These are phyloP conservation scores for Pseudogymnoascus sp. DNA, from an alignment of 2,329 filamentous ascomycete genomes.

Conservation along the genomic window DNA sequence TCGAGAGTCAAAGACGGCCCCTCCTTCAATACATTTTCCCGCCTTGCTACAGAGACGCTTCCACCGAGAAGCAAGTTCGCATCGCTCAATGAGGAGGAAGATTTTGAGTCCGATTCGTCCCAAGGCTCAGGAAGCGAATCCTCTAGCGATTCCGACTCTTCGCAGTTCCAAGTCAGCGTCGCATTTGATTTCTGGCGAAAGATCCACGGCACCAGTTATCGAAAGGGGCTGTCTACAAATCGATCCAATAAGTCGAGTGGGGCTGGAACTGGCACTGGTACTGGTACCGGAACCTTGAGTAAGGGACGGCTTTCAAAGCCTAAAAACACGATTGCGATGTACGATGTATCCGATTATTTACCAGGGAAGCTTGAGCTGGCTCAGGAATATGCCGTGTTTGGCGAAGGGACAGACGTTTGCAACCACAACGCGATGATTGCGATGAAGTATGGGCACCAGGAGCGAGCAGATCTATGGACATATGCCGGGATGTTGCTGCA, in stretches of 20 bases:
- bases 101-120: slow-evolving; percentile 29
- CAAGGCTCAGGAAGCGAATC: slow-evolving; percentile 25
- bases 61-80: slow-evolving; percentile 33
- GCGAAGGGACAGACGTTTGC: slow-evolving; percentile 73
- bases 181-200: slow-evolving; percentile 23
- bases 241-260: slow-evolving; percentile 27
- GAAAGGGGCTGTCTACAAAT: slow-evolving; percentile 24
- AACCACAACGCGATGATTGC: slow-evolving; percentile 75
- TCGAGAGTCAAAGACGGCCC: slow-evolving; percentile 39
- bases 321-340: slow-evolving; percentile 66
- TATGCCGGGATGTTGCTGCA: slow-evolving; percentile 70
- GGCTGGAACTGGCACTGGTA: slow-evolving; percentile 47
- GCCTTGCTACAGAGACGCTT: slow-evolving; percentile 42
- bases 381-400: slow-evolving; percentile 73
- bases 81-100: slow-evolving; percentile 26
- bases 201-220: slow-evolving; percentile 18
- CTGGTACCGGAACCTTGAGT: slow-evolving; percentile 28
- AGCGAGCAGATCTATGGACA: slow-evolving; percentile 76
- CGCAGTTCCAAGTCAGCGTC: slow-evolving; percentile 21
- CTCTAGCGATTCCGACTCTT: slow-evolving; percentile 28
- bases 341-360: slow-evolving; percentile 61
- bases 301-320: slow-evolving; percentile 29
- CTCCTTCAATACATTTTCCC: slow-evolving; percentile 56
- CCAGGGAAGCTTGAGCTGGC: slow-evolving; percentile 74
- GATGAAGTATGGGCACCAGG: slow-evolving; percentile 56